phyloP scores from a whole-genome alignment of 768 basidiomycete genomes.

The Suillus ampliporus region DNA sequence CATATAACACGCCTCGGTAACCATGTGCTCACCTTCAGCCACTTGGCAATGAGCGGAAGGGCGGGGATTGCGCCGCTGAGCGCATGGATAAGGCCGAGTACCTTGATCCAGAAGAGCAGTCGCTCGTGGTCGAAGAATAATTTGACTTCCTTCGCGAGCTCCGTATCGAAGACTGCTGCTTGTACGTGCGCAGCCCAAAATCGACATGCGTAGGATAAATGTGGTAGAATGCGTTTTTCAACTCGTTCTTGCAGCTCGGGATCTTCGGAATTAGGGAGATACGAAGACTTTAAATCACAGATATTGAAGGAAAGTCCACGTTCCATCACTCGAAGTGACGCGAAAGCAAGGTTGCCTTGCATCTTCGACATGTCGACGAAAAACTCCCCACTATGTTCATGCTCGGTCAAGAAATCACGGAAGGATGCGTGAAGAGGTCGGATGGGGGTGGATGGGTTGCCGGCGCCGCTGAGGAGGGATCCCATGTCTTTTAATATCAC shows the following conservation, averaged over 20 bases:
- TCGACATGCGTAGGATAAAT: conserved; percentile 42
- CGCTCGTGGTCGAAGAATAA: conserved; percentile 24
- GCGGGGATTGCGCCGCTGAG: neutral
- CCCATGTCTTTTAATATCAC: conserved; percentile 26
- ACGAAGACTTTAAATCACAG: conserved; percentile 42
- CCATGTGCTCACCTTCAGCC: neutral
- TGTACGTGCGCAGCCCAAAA: conserved; percentile 43
- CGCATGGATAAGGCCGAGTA: conserved; percentile 30
- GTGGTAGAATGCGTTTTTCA: conserved; percentile 29
- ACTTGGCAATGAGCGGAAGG: neutral
- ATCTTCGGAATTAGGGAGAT: conserved; percentile 34
- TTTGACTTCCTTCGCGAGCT: conserved; percentile 21
- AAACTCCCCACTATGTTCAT: conserved; percentile 26
- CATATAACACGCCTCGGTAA: neutral
- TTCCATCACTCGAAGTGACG: conserved; percentile 38
- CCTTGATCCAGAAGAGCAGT: conserved; percentile 47
- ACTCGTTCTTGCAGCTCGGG: conserved; percentile 23
- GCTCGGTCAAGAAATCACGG: conserved; percentile 37
- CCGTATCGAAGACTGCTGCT: conserved; percentile 14
- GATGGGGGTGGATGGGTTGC: conserved; percentile 25
- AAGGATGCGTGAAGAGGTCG: conserved; percentile 41
- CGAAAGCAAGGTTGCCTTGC: conserved; percentile 26
- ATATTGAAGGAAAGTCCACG: conserved; percentile 45
- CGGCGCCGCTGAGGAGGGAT: conserved; percentile 27
- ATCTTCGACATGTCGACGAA: conserved; percentile 17